A percentile compares a stretch with the other conserved stretches of the same genome.
Evolutionary conservation across 768 basidiomycete genomes (phyloP).

Genomic region (Coprinellus micaceus): DNA sequence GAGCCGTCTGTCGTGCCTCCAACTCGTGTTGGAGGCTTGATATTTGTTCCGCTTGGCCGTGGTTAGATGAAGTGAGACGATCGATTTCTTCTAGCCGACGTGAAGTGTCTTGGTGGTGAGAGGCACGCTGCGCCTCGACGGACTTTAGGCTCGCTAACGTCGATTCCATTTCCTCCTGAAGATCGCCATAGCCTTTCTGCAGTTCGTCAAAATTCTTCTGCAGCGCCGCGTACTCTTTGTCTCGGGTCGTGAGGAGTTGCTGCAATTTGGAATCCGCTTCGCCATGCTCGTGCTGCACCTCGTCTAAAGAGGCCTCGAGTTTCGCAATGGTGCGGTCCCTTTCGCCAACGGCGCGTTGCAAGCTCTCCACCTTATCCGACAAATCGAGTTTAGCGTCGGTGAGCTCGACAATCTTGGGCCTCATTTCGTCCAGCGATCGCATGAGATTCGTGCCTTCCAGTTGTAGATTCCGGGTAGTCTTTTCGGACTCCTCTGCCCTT

Average conservation of each 20-base stretch:
- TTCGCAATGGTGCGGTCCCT: slow-evolving; percentile 57
- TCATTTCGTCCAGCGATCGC: slow-evolving; percentile 81
- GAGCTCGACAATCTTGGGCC: slow-evolving; percentile 79
- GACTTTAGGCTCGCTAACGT: slow-evolving; percentile 50
- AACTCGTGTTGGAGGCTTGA: slow-evolving; percentile 49
- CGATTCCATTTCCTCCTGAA: slow-evolving; percentile 60
- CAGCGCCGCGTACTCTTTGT: slow-evolving; percentile 49
- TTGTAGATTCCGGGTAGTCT: slow-evolving; percentile 67
- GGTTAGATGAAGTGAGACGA: slow-evolving; percentile 41
- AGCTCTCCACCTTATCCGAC: slow-evolving; percentile 55
- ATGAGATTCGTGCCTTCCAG: slow-evolving; percentile 74
- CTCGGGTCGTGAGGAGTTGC: slow-evolving; percentile 41
- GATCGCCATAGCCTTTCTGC: slow-evolving; percentile 55
- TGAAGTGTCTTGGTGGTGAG: slow-evolving; percentile 51
- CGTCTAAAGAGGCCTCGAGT: slow-evolving; percentile 57
- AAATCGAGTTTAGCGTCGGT: slow-evolving; percentile 69
- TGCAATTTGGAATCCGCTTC: slow-evolving; percentile 42
- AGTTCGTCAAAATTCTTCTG: slow-evolving; percentile 54
- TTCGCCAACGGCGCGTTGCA: slow-evolving; percentile 51
- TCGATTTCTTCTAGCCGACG: slow-evolving; percentile 58
- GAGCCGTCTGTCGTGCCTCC: slow-evolving; percentile 38
- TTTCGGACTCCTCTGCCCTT: slow-evolving; percentile 74
- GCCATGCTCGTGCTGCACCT: slow-evolving; percentile 49
- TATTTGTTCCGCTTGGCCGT: slow-evolving; percentile 53
- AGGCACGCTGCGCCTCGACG: slow-evolving; percentile 64